These are phyloP conservation scores for Diaporthe amygdali DNA, from an alignment of 2,329 filamentous ascomycete genomes.

Conservation along the genomic window DNA sequence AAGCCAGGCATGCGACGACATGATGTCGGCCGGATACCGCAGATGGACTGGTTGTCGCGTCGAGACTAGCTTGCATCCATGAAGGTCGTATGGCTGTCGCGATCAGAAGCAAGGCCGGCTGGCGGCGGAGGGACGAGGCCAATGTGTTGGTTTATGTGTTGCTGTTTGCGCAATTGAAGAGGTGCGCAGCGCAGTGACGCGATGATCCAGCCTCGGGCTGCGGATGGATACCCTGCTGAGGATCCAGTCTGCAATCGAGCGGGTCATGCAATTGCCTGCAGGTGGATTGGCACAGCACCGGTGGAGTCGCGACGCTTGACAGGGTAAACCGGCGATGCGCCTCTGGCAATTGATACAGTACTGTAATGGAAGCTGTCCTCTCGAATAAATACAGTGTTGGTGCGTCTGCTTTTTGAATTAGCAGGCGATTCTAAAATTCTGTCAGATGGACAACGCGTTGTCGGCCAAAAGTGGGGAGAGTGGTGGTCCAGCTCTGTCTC, in stretches of 20 bases:
- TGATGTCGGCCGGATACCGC: constrained; percentile 37
- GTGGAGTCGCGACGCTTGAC: background rate
- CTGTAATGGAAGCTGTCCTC: background rate
- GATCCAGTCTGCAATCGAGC: background rate
- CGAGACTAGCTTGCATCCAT: constrained; percentile 27
- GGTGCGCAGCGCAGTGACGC: constrained; percentile 4
- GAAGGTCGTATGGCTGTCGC: constrained; percentile 15
- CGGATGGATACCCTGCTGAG: constrained; percentile 1
- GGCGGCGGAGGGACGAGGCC: background rate
- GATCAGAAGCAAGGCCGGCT: constrained; percentile 3
- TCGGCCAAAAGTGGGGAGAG: background rate
- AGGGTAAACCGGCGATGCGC: background rate
- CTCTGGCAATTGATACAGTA: constrained; percentile 6
- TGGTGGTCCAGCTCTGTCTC: background rate
- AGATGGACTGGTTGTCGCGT: constrained; percentile 12
- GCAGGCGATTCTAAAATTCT: background rate
- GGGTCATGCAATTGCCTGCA: constrained; percentile 23
- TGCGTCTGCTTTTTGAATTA: background rate
- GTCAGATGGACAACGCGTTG: background rate
- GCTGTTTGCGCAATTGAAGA: constrained; percentile 1
- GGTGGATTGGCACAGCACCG: background rate
- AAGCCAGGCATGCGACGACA: constrained; percentile 73
- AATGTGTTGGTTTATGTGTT: background rate
- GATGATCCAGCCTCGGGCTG: constrained; percentile 5
- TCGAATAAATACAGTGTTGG: background rate